Base-by-base conservation (phyloP, 2,329 filamentous ascomycete genomes). In the Monilinia polystroma region DNA sequence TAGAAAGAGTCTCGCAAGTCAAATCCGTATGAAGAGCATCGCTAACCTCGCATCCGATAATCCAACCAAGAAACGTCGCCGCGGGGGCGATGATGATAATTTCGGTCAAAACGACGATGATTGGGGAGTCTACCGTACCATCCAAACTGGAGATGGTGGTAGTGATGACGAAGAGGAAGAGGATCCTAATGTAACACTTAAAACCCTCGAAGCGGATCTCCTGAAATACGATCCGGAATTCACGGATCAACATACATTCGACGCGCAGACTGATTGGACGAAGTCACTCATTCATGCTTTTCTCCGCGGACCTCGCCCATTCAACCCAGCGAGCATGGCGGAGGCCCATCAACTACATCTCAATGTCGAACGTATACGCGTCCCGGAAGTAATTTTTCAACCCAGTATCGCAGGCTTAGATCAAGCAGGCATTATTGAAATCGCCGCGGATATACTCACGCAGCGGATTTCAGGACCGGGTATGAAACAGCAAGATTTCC, bases 101-200 rank as follows among this genome's bases (percentile, higher is more conserved):
- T 99, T 99, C 76, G 95, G 95, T 66, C 93, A 93, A 60, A 94
- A 99, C 77, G 95, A 99, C 75, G 93, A 96, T 67, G 95, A 99
- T 78, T 99, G 95, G 95, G 92, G 92, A 67, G 92, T 99, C 18
- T 99, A 99, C 79, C 89, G 95, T 64, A 92, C 92, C 52, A 96
- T 98, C 67, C 91, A 92, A 2, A 92, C 91, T 0, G 93, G 92
- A 62, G 90, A 90, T 10, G 85, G 86, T 20, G 92, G 90, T 20
- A 93, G 97, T 29, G 93, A 97, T 72, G 91, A 94, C 73, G 93
- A 96, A 62, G 93, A 96, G 76, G 94, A 98, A 76, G 91, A 94
- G 77, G 94, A 98, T 74, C 84, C 97, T 0, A 85, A 86, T 67
- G 86, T 84, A 6, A 85, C 84, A 67, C 85, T 99, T 56, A 91